phyloP scores from a whole-genome alignment of 2,329 filamentous ascomycete genomes.

The Fusarium nelsonii region DNA sequence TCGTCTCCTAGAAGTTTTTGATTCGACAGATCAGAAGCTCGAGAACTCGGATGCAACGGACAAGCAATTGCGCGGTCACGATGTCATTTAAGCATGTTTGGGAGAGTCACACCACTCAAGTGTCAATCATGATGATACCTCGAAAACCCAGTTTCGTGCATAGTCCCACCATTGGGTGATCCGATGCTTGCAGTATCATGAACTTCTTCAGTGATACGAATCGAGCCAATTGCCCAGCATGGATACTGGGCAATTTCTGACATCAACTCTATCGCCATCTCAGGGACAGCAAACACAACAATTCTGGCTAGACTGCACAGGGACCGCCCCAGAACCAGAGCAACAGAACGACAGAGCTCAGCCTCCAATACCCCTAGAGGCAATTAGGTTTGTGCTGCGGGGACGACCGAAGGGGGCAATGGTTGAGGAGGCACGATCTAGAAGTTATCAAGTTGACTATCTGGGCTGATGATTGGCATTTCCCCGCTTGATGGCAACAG shows the following conservation, averaged over 20 bases:
- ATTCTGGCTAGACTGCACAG: slow-evolving; percentile 6
- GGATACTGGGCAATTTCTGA: neutral
- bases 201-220: neutral
- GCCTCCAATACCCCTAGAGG: slow-evolving; percentile 35
- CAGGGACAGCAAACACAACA: slow-evolving; percentile 1
- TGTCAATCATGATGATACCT: slow-evolving; percentile 19
- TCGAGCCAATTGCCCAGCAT: slow-evolving; percentile 5
- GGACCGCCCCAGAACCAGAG: neutral
- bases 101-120: slow-evolving; percentile 36
- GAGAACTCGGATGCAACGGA: slow-evolving; percentile 18
- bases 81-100: slow-evolving; percentile 23
- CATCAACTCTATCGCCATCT: slow-evolving; percentile 15
- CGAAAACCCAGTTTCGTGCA: slow-evolving; percentile 10
- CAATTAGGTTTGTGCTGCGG: slow-evolving; percentile 36
- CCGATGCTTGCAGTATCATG: neutral
- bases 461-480: slow-evolving; percentile 35
- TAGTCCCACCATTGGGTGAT: slow-evolving; percentile 31
- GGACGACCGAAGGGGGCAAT: slow-evolving; percentile 12
- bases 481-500: slow-evolving; percentile 32
- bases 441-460: slow-evolving; percentile 26
- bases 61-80: slow-evolving; percentile 35
- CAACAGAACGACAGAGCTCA: slow-evolving; percentile 1
- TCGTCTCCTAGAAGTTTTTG: slow-evolving; percentile 3
- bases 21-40: slow-evolving; percentile 24
- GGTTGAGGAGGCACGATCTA: slow-evolving; percentile 16